Base-by-base conservation (phyloP, 2,329 filamentous ascomycete genomes). In the Escovopsis sp. region DNA sequence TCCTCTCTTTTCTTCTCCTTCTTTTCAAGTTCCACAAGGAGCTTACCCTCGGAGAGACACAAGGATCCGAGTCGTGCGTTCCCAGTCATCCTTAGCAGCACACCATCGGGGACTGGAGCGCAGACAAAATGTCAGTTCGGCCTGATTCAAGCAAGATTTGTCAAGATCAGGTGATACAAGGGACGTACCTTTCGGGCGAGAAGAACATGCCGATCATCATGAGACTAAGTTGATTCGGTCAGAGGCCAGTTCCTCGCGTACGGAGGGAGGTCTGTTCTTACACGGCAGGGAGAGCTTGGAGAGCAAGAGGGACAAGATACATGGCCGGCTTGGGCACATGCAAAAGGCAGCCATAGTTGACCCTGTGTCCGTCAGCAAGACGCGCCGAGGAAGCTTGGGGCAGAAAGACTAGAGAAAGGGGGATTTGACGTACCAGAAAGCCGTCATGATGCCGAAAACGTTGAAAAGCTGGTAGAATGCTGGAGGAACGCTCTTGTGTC, bases 51-150 rank as follows among this genome's bases (percentile, higher is more conserved):
- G 48, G 28, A 83, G 61, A 27, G 54, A 60, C 15, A 67, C 61
- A 6, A 84, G 63, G 14, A 73, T 66, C 0, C 39, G 40, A 3
- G 65, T 68, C 2, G 77, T 72, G 28, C 69, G 61, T 40, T 82
- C 76, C 75, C 75, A 80, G 42, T 75, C 66, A 45, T 80, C 76
- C 45, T 72, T 65, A 44, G 73, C 71, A 17, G 76, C 78, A 17
- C 78, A 66, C 69, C 72, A 82, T 43, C 78, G 67, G 12, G 77
- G 76, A 6, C 72, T 78, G 3, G 3, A 23, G 8, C 7, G 21
- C 21, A 8, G 21, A 11, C 21, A 11, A 8, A 11, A 23, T 23
- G 21, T 23, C 21, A 23, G 21, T 11, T 40, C 13, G 66, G 62
- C 4, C 11, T 14, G 10, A 25, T 48, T 30, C 48, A 41, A 3